These are phyloP conservation scores for Myriosclerotinia curreyana DNA, from an alignment of 2,329 filamentous ascomycete genomes.

Conservation along the genomic window DNA sequence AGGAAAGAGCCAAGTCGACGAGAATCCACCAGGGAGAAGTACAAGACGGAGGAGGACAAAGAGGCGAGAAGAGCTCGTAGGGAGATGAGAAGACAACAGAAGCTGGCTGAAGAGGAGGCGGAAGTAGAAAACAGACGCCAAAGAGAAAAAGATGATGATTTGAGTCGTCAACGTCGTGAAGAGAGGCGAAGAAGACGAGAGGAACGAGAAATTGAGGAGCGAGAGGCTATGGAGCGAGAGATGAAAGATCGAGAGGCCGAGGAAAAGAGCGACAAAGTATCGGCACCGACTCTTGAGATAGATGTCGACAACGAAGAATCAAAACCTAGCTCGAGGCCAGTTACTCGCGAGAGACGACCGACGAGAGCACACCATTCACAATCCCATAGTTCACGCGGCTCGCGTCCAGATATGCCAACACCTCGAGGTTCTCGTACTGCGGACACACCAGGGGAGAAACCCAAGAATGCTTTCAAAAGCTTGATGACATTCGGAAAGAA, in stretches of 20 bases:
- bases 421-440: conserved; percentile 4
- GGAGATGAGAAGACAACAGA: conserved; percentile 30
- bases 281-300: conserved; percentile 5
- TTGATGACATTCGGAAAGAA: conserved; percentile 21
- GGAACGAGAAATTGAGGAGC: conserved; percentile 8
- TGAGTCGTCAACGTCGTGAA: conserved; percentile 9
- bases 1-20: conserved; percentile 23
- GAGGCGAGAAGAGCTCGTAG: conserved; percentile 30
- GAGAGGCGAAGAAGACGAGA: conserved; percentile 15
- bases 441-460: conserved; percentile 16
- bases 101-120: conserved; percentile 14
- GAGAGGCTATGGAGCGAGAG: conserved; percentile 13
- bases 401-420: conserved; percentile 9
- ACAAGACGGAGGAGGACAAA: conserved; percentile 31
- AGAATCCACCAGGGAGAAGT: conserved; percentile 25
- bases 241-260: conserved; percentile 2
- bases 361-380: conserved; percentile 9
- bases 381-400: conserved; percentile 11
- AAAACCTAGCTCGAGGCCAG: conserved; percentile 1
- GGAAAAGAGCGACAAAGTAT: neutral
- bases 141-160: conserved; percentile 18
- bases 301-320: conserved; percentile 14
- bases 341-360: conserved; percentile 11
- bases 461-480: conserved; percentile 20
- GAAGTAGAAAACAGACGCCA: conserved; percentile 6